Evolutionary conservation across 345 rosid genomes (phyloP).

Genomic region (Populus tremula): DNA sequence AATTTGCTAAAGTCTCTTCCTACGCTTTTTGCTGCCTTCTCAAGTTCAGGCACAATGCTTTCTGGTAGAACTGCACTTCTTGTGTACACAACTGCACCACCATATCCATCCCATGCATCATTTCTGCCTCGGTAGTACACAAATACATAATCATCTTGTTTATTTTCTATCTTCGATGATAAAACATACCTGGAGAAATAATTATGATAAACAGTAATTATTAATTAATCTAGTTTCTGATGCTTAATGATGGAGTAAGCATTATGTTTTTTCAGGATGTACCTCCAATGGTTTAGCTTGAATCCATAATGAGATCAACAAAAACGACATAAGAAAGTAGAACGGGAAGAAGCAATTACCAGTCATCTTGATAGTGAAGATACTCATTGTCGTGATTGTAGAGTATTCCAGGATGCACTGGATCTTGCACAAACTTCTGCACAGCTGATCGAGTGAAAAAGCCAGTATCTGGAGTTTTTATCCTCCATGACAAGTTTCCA

Average conservation of each 20-base stretch:
- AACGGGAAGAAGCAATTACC: slow-evolving; percentile 40
- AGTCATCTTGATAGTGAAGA: slow-evolving; percentile 95
- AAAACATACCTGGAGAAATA: slow-evolving; percentile 63
- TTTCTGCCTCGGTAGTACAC: slow-evolving; percentile 86
- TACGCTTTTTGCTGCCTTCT: slow-evolving; percentile 68
- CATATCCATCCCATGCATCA: slow-evolving; percentile 99
- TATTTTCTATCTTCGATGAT: slow-evolving; percentile 71
- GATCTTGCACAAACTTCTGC: slow-evolving; percentile 78
- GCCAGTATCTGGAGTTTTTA: slow-evolving; percentile 65
- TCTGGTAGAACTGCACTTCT: slow-evolving; percentile 69
- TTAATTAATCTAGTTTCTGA: neutral
- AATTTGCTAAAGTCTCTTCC: slow-evolving; percentile 80
- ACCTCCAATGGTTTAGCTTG: neutral
- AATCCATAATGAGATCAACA: neutral
- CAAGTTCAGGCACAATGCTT: slow-evolving; percentile 77
- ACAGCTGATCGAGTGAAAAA: slow-evolving; percentile 69
- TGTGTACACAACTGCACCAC: slow-evolving; percentile 91
- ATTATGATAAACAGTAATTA: neutral
- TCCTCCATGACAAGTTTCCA: slow-evolving; percentile 83
- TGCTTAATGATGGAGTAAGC: neutral
- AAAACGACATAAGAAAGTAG: neutral
- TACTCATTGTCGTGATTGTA: slow-evolving; percentile 90
- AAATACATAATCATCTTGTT: slow-evolving; percentile 68
- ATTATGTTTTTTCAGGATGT: neutral
- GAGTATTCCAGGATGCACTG: slow-evolving; percentile 63